Evolutionary conservation across 306 rosid species (phyloP), one percentile per base, ranked within the genome.

Genomic region (Macrotyloma uniflorum): DNA sequence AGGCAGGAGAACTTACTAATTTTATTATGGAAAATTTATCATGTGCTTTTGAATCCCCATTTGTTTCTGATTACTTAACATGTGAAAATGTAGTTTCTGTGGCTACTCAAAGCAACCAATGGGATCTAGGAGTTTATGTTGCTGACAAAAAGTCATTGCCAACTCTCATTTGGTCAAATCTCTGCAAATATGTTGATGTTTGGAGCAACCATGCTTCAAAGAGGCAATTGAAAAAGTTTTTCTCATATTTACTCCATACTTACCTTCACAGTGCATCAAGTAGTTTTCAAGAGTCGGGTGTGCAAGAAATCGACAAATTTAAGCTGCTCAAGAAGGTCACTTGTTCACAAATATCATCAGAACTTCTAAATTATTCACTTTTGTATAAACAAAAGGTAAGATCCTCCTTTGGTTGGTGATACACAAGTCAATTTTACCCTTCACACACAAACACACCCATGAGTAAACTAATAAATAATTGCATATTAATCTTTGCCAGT

Each of bases 201-300:
- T 94, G 98, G 98, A 83, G 91, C 33, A 72, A 80, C 66, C 91
- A 92, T 83, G 93, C 92, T 75, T 66, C 93, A 66, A 88, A 88
- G 85, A 90, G 88, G 86, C 89, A 89, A 70, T 77, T 89, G 80
- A 89, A 88, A 72, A 83, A 55, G 79, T 92, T 90, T 80, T 85
- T 88, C 75, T 88, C 88, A 49, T 77, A 87, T 85, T 78, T 94
- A 81, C 88, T 92, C 9, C 82, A 18, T 53, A 75, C 91, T 55
- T 88, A 93, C 71, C 80, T 86, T 83, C 82, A 76, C 26, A 32
- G 67, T 47, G 85, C 67, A 65, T 59, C 80, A 78, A 86, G 79
- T 81, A 85, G 68, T 72, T 85, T 67, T 69, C 81, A 58, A 76
- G 82, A 73, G 80, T 51, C 72, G 62, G 83, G 70, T 28, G 55